phyloP scores from a whole-genome alignment of 2,329 filamentous ascomycete species.

The Phyllosticta capitalensis region DNA sequence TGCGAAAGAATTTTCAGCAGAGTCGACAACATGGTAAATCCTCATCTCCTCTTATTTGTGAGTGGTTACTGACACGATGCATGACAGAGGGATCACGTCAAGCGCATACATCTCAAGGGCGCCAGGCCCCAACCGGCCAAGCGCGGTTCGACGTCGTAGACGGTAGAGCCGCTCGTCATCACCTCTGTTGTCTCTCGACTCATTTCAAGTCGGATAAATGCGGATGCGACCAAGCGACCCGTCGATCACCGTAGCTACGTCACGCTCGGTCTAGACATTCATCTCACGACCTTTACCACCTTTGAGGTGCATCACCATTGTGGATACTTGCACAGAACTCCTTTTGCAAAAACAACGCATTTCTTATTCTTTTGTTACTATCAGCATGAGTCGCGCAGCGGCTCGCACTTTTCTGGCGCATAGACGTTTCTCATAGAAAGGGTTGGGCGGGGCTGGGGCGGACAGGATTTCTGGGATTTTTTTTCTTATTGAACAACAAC shows the following conservation, averaged over 20 bases:
- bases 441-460: slow-evolving; percentile 2
- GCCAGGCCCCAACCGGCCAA: slow-evolving; percentile 7
- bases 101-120: slow-evolving; percentile 30
- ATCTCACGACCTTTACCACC: neutral
- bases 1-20: slow-evolving; percentile 51
- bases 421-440: neutral
- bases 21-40: slow-evolving; percentile 51
- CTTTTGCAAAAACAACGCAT: neutral
- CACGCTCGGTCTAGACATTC: neutral
- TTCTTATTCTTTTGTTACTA: neutral
- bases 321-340: neutral
- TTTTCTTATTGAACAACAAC: too few species aligned
- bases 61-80: neutral
- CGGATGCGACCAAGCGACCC: neutral
- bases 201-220: slow-evolving; percentile 9
- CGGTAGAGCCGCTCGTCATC: neutral
- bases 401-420: slow-evolving; percentile 6
- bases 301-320: neutral
- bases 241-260: neutral
- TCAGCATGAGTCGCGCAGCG: slow-evolving; percentile 6
- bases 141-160: slow-evolving; percentile 8
- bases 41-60: neutral
- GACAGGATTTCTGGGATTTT: neutral
- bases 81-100: slow-evolving; percentile 30
- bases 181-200: neutral